Evolutionary conservation across 176 grass and related monocot genomes (phyloP).

Genomic region (Carex cristatella): DNA sequence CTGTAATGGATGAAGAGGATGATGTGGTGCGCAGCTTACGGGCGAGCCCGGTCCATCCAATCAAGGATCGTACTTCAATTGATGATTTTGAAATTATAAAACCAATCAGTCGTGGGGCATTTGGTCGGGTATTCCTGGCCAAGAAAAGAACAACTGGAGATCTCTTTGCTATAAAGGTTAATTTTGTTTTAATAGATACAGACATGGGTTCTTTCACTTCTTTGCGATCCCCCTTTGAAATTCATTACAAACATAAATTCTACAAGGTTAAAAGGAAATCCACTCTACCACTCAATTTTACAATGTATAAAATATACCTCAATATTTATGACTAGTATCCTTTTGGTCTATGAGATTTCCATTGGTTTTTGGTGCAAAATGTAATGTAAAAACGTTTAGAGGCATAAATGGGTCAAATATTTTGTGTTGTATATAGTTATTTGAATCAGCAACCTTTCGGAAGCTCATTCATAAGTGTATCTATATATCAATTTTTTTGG

Average conservation of each 20-base stretch:
- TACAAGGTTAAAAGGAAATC: background rate
- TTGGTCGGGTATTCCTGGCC: constrained; percentile 96
- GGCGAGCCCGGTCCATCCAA: constrained; percentile 85
- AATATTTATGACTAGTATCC: background rate
- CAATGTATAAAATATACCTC: background rate
- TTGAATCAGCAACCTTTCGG: background rate
- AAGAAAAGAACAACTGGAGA: constrained; percentile 99
- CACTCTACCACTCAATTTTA: background rate
- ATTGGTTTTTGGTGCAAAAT: background rate
- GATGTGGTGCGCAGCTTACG: constrained; percentile 90
- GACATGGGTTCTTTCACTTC: background rate
- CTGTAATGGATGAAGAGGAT: constrained; percentile 98
- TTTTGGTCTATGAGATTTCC: background rate
- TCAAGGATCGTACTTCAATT: constrained; percentile 96
- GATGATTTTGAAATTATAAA: constrained; percentile 99
- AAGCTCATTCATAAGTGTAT: background rate
- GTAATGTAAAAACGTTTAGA: background rate
- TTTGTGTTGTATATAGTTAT: background rate
- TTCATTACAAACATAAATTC: background rate
- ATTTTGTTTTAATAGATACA: background rate
- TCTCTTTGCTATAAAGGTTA: constrained; percentile 99
- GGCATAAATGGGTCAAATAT: background rate
- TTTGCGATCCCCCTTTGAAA: background rate
- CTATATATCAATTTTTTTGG: constrained; percentile 3
- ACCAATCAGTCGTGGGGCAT: constrained; percentile 97